A percentile compares a stretch with the other conserved stretches of the same genome.
Evolutionary conservation across 2,329 filamentous ascomycete species (phyloP).

Genomic region (Hortaea werneckii): DNA sequence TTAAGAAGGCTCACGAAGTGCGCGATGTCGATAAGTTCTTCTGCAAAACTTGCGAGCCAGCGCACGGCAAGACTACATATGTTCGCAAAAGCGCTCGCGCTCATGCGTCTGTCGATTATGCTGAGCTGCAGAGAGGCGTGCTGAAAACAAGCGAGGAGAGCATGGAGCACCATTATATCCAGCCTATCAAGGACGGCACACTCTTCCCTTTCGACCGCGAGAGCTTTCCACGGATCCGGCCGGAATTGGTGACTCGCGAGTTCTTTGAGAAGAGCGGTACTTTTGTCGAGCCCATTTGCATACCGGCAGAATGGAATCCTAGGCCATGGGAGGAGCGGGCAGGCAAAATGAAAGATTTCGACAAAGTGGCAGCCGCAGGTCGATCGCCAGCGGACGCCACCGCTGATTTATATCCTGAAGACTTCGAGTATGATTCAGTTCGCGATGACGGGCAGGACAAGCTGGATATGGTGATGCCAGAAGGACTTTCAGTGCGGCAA

Average conservation of each 20-base stretch:
- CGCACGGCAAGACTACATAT: conserved; percentile 53
- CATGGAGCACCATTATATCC: conserved; percentile 57
- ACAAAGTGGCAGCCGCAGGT: background rate
- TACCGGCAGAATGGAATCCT: conserved; percentile 52
- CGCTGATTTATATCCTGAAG: conserved; percentile 14
- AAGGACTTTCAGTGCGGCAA: conserved; percentile 51
- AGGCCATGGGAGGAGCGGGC: conserved; percentile 30
- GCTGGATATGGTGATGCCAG: conserved; percentile 58
- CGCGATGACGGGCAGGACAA: conserved; percentile 54
- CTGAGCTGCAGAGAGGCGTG: conserved; percentile 55
- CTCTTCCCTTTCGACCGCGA: conserved; percentile 49
- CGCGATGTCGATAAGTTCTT: conserved; percentile 60
- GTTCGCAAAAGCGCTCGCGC: conserved; percentile 57
- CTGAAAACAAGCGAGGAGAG: conserved; percentile 55
- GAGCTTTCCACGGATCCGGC: conserved; percentile 52
- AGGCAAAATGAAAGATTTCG: background rate
- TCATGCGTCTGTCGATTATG: conserved; percentile 58
- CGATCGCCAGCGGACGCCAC: background rate
- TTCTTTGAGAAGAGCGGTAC: conserved; percentile 52
- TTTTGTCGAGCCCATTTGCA: conserved; percentile 58
- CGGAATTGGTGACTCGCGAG: conserved; percentile 52
- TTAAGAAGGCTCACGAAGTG: conserved; percentile 54
- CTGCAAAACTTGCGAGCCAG: conserved; percentile 48
- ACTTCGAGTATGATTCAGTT: conserved; percentile 40
- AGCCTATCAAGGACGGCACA: conserved; percentile 55